Conservation (phyloP, 108 stramenopile species). For the Cyclostephanos tholiformis region DNA sequence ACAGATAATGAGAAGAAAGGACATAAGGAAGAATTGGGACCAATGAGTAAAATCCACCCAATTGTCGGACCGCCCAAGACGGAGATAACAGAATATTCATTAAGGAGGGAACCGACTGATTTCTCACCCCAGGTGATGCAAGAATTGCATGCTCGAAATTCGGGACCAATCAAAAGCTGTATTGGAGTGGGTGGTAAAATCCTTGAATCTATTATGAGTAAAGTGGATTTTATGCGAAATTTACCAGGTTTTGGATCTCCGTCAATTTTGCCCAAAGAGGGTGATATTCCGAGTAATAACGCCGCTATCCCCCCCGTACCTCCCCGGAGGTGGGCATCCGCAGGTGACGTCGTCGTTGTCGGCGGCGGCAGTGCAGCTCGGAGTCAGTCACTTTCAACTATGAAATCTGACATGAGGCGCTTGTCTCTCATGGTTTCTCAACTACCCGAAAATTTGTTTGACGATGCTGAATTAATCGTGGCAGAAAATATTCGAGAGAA, state of each 20-base stretch:
- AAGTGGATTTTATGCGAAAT: slow-evolving; percentile 20
- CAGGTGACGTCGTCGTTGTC: too few relatives aligned
- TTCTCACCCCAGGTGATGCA: slow-evolving; percentile 19
- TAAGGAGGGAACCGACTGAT: slow-evolving; percentile 25
- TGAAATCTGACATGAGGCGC: not conserved
- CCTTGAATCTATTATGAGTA: slow-evolving; percentile 22
- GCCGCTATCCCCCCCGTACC: too few relatives aligned
- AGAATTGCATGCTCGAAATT: slow-evolving; percentile 20
- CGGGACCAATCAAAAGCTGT: slow-evolving; percentile 29
- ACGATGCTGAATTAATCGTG: slow-evolving; percentile 65
- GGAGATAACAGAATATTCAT: slow-evolving; percentile 59
- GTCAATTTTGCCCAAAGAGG: not conserved
- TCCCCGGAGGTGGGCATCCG: too few relatives aligned
- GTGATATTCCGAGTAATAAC: not conserved
- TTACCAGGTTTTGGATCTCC: slow-evolving; percentile 21
- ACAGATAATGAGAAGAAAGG: slow-evolving; percentile 1
- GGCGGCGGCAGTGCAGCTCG: too few relatives aligned
- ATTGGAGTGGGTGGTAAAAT: slow-evolving; percentile 51
- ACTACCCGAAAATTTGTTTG: slow-evolving; percentile 61
- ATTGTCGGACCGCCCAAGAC: slow-evolving; percentile 41
- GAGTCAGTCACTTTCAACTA: not conserved
- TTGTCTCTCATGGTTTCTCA: slow-evolving; percentile 22
- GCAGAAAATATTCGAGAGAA: slow-evolving; percentile 59
- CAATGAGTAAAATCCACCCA: slow-evolving; percentile 2
- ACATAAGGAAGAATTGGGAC: not conserved